These are phyloP conservation scores for Phytophthora cajani DNA, from an alignment of 352 stramenopile genomes.

Conservation along the genomic window DNA sequence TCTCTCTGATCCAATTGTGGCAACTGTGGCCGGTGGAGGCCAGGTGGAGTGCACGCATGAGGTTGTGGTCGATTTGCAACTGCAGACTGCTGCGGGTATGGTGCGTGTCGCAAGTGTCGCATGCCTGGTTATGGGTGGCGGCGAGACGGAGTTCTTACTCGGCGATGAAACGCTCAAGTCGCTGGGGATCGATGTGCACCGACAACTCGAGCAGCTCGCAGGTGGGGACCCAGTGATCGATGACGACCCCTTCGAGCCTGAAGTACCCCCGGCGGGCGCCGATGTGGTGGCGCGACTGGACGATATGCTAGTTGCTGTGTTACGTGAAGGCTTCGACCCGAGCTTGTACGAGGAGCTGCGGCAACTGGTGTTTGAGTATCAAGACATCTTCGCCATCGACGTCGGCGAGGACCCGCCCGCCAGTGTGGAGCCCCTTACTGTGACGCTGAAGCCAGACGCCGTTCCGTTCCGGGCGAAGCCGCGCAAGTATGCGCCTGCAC, in stretches of 20 bases:
- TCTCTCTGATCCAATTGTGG: neutral
- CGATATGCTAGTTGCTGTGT: constrained; percentile 2
- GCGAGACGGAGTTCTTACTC: constrained; percentile 6
- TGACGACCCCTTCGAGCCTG: constrained; percentile 2
- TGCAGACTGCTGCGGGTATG: constrained; percentile 7
- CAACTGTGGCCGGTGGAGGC: constrained; percentile 4
- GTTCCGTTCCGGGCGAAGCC: too few species aligned
- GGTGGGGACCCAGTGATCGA: constrained; percentile 1
- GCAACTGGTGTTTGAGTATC: too few species aligned
- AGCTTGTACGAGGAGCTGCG: too few species aligned
- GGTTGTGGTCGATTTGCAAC: constrained; percentile 10
- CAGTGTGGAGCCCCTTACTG: too few species aligned
- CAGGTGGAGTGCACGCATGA: constrained; percentile 1
- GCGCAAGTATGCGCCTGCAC: too few species aligned
- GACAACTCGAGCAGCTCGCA: constrained; percentile 2
- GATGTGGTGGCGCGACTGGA: neutral
- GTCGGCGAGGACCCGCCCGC: too few species aligned
- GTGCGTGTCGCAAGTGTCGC: constrained; percentile 9
- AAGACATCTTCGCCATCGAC: too few species aligned
- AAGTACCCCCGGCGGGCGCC: neutral
- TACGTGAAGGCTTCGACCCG: neutral
- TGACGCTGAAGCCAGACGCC: too few species aligned
- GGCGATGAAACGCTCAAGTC: constrained; percentile 3
- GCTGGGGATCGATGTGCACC: constrained; percentile 3
- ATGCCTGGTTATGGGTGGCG: constrained; percentile 11